phyloP scores from a whole-genome alignment of 2,329 filamentous ascomycete species.

The Apiospora saccharicola region DNA sequence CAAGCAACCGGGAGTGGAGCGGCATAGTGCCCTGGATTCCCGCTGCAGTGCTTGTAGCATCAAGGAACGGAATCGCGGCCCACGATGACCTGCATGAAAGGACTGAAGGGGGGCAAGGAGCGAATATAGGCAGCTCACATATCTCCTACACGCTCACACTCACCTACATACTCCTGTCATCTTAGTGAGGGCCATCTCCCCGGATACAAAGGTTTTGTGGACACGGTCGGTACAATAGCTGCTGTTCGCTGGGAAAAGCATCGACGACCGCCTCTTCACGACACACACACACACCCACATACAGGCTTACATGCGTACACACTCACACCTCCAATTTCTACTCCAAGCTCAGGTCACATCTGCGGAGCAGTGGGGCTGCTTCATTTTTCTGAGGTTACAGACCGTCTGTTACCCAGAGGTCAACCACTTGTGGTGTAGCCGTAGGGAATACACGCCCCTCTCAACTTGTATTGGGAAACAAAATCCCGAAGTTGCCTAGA shows the following conservation, averaged over 20 bases:
- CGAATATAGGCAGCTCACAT: constrained; percentile 21
- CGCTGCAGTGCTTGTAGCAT: constrained; percentile 37
- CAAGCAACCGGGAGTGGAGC: constrained; percentile 37
- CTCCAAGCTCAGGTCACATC: constrained; percentile 12
- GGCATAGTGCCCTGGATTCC: constrained; percentile 37
- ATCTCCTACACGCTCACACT: neutral
- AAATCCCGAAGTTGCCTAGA: constrained; percentile 13
- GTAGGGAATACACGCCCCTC: constrained; percentile 12
- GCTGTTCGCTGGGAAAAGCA: neutral
- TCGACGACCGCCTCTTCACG: constrained; percentile 16
- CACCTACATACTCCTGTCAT: constrained; percentile 21
- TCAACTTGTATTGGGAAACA: neutral
- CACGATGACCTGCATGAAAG: constrained; percentile 33
- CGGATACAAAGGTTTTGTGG: constrained; percentile 18
- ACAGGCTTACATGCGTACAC: constrained; percentile 29
- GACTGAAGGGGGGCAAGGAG: constrained; percentile 8
- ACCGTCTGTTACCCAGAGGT: constrained; percentile 17
- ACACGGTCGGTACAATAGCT: neutral
- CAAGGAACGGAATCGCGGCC: constrained; percentile 27
- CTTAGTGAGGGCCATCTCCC: neutral
- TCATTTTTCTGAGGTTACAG: constrained; percentile 19
- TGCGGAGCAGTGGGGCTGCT: constrained; percentile 19
- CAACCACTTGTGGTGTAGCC: constrained; percentile 19
- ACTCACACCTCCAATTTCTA: constrained; percentile 19
- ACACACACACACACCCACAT: constrained; percentile 24